Evolutionary conservation across 2,329 filamentous ascomycete species (phyloP).

Genomic region (Talaromyces sp.): DNA sequence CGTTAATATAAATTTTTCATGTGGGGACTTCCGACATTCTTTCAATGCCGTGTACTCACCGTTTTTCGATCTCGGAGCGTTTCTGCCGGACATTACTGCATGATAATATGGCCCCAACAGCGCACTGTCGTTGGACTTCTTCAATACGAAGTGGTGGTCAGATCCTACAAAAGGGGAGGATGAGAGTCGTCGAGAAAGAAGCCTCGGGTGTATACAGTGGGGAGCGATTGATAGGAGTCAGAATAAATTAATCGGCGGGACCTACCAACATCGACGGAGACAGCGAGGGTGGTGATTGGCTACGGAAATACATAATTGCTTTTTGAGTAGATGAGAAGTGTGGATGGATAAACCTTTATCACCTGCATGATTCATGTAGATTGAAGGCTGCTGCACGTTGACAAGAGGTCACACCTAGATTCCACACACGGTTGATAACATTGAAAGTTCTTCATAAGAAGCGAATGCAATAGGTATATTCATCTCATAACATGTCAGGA

Average conservation of each 20-base stretch:
- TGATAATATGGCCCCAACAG: neutral
- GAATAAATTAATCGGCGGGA: neutral
- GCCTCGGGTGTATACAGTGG: neutral
- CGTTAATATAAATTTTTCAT: neutral
- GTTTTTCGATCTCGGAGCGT: constrained; percentile 40
- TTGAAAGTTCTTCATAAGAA: neutral
- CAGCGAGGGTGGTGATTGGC: neutral
- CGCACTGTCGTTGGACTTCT: neutral
- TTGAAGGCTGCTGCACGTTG: neutral
- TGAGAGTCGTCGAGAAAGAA: neutral
- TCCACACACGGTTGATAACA: neutral
- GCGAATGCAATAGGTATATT: neutral
- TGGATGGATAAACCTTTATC: neutral
- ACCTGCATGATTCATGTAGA: neutral
- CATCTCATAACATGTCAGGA: neutral
- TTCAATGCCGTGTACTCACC: constrained; percentile 23
- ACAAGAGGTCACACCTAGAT: too few relatives aligned
- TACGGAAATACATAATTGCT: neutral
- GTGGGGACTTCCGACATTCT: neutral
- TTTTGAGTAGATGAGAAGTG: neutral
- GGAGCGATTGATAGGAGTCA: neutral
- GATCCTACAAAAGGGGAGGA: neutral
- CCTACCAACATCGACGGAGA: neutral
- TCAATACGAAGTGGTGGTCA: neutral
- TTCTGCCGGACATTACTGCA: constrained; percentile 32